phyloP scores from a whole-genome alignment of 306 rosid species.

The Prosopis cineraria region DNA sequence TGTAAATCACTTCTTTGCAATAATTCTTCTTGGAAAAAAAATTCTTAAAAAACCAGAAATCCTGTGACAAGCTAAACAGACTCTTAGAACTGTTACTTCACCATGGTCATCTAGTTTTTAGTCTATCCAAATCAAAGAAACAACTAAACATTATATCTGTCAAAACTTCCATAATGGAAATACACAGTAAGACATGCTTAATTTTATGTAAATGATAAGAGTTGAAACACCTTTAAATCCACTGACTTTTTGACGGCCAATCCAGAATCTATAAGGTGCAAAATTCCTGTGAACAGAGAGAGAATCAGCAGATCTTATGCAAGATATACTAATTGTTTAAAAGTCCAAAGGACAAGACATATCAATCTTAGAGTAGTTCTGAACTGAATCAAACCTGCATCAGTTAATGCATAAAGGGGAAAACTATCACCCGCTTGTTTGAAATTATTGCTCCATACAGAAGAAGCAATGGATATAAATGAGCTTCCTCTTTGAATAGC shows the following conservation, averaged over 20 bases:
- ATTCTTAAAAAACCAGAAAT: no score
- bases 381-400: constrained; percentile 64
- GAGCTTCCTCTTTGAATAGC: constrained; percentile 61
- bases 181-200: constrained; percentile 5
- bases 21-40: no score
- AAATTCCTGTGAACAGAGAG: constrained; percentile 52
- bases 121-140: neutral
- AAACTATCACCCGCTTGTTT: constrained; percentile 49
- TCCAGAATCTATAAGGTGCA: constrained; percentile 60
- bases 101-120: neutral
- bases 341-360: constrained; percentile 5
- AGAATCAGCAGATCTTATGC: constrained; percentile 25
- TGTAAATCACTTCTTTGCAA: no score
- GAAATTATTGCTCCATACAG: constrained; percentile 34
- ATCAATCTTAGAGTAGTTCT: constrained; percentile 10
- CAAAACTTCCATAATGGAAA: constrained; percentile 31
- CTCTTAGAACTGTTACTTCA: no score
- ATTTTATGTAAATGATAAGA: constrained; percentile 25
- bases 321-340: constrained; percentile 33
- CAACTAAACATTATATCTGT: neutral
- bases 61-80: no score
- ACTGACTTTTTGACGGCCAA: constrained; percentile 60
- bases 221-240: constrained; percentile 52
- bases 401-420: constrained; percentile 65
- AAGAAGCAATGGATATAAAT: constrained; percentile 54